phyloP scores from a whole-genome alignment of 768 basidiomycete species.

The Austroboletus eburneus region DNA sequence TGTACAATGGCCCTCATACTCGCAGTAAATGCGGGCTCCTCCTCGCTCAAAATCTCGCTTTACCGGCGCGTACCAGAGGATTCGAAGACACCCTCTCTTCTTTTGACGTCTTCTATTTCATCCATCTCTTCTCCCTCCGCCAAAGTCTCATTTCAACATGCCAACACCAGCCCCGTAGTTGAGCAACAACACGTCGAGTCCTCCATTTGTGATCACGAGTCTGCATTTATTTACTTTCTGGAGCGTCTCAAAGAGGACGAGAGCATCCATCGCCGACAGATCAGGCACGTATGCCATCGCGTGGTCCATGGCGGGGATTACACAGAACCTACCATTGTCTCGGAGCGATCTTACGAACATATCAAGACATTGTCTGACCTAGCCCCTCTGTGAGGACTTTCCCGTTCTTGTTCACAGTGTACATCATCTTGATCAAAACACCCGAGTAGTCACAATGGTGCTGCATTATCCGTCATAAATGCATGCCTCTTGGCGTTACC shows the following conservation, averaged over 20 bases:
- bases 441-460: conserved; percentile 51
- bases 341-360: conserved; percentile 62
- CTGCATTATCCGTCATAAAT: conserved; percentile 56
- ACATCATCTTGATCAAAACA: neutral
- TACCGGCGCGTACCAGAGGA: conserved; percentile 36
- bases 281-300: conserved; percentile 63
- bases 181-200: conserved; percentile 23
- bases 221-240: conserved; percentile 62
- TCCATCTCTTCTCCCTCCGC: conserved; percentile 55
- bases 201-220: conserved; percentile 51
- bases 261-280: conserved; percentile 39
- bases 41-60: conserved; percentile 80
- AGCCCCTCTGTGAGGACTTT: conserved; percentile 64
- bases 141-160: conserved; percentile 42
- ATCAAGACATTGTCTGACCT: conserved; percentile 73
- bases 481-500: conserved; percentile 62
- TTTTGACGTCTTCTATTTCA: conserved; percentile 51
- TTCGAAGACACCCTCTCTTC: conserved; percentile 37
- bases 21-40: conserved; percentile 77
- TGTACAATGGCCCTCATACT: conserved; percentile 46
- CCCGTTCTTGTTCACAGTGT: neutral
- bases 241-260: conserved; percentile 39
- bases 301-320: conserved; percentile 89
- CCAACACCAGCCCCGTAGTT: neutral
- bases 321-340: conserved; percentile 64